Evolutionary conservation across 495 filamentous ascomycete species (phyloP).

Genomic region (Xylaria palmicola): DNA sequence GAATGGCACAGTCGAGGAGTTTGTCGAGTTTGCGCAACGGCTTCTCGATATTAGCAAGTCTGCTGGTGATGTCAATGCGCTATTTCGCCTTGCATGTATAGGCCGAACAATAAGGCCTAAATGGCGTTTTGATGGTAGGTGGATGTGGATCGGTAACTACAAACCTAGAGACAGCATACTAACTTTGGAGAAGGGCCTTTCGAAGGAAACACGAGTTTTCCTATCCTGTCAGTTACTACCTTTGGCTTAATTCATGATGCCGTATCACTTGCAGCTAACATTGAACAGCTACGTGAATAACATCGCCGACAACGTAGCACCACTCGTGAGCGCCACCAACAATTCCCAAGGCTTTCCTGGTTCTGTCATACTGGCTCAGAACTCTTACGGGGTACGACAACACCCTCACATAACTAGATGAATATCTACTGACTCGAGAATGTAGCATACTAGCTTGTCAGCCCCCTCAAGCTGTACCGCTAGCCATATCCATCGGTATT

Average conservation of each 20-base stretch:
- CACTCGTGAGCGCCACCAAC: constrained; percentile 47
- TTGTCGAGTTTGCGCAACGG: constrained; percentile 45
- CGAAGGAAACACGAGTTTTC: constrained; percentile 48
- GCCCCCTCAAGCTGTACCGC: constrained; percentile 37
- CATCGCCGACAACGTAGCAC: constrained; percentile 57
- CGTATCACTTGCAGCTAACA: not conserved
- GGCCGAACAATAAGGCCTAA: constrained; percentile 58
- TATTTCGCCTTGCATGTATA: constrained; percentile 55
- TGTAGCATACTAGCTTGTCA: constrained; percentile 38
- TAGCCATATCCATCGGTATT: constrained; percentile 33
- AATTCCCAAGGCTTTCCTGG: constrained; percentile 52
- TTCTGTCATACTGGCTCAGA: constrained; percentile 54
- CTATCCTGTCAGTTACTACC: constrained; percentile 39
- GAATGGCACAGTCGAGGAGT: constrained; percentile 39
- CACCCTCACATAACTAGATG: not conserved
- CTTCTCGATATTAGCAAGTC: constrained; percentile 48
- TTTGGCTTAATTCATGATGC: not conserved
- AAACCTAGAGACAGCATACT: not conserved
- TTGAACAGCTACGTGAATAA: constrained; percentile 47
- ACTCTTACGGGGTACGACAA: constrained; percentile 47
- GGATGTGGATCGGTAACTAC: not conserved
- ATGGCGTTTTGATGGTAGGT: constrained; percentile 52
- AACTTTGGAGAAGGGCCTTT: constrained; percentile 35
- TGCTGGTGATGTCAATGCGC: constrained; percentile 60
- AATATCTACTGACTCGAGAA: not conserved